These are phyloP conservation scores for Rhodotorula sp. DNA, from an alignment of 1,284 basidiomycete species.

Conservation along the genomic window DNA sequence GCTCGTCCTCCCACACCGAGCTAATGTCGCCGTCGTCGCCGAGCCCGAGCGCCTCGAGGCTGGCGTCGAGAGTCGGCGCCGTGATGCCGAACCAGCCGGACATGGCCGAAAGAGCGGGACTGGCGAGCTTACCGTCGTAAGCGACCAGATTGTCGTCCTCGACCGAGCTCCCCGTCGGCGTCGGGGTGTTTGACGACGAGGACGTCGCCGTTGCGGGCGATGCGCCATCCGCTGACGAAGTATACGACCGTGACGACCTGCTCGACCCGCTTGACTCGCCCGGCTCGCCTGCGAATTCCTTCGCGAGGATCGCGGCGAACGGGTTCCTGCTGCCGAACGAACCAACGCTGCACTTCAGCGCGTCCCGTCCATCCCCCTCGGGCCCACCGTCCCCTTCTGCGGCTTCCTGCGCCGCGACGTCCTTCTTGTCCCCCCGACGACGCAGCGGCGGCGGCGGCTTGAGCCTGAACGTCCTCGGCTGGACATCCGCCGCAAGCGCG, in stretches of 20 bases:
- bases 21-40: slow-evolving; percentile 1
- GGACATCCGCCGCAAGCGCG: too few species aligned
- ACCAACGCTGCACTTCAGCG: neutral
- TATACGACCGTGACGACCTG: neutral
- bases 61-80: neutral
- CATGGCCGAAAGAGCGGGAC: too few species aligned
- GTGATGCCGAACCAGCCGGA: neutral
- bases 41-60: neutral
- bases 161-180: neutral
- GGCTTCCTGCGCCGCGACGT: neutral
- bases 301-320: slow-evolving; percentile 9
- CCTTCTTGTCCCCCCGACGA: neutral
- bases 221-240: neutral
- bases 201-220: neutral
- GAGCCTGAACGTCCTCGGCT: neutral
- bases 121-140: neutral
- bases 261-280: neutral
- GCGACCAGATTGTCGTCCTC: neutral
- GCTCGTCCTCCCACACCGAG: slow-evolving; percentile 20
- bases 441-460: neutral
- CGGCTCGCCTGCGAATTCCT: neutral
- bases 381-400: too few species aligned
- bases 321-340: slow-evolving; percentile 7
- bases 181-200: neutral
- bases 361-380: neutral